Base-by-base conservation (phyloP, 2,329 filamentous ascomycete species). In the Alternaria incomplexa region DNA sequence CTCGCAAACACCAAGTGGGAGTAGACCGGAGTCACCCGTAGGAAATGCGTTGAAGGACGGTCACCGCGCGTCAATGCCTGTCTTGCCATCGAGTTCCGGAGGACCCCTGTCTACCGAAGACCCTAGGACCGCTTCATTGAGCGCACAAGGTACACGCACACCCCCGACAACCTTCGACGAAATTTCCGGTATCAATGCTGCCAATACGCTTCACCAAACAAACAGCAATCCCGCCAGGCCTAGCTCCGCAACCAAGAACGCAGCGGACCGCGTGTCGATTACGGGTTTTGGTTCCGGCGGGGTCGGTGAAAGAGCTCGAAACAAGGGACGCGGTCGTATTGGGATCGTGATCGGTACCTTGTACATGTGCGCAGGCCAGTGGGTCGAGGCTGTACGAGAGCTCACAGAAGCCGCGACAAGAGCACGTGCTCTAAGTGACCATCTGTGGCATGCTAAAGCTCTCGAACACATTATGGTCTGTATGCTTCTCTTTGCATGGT, bases 361-460 rank as follows among this genome's bases (percentile, higher is more conserved):
- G 68, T 96, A 95, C 77, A 87, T 99, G 70, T 91, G 94, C 79
- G 91, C 93, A 56, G 96, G 96, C 25, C 89, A 93, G 65, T 97
- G 96, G 93, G 88, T 86, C 51, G 94, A 98, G 81, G 94, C 95
- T 8, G 80, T 98, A 48, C 91, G 89, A 77, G 93, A 97, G 75
- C 86, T 97, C 22, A 85, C 89, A 10, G 95, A 97, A 63, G 93
- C 91, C 57, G 93, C 92, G 2, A 87, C 87, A 10, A 88, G 90
- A 70, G 91, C 93, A 15, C 91, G 93, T 71, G 89, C 89, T 40
- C 87, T 92, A 62, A 94, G 93, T 72, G 96, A 99, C 80, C 93
- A 97, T 79, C 79, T 98, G n/a, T 99, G 96, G 95, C 93, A 97
- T 81, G 96, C 92, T 17, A 98, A 98, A 80, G 94, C 93, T 1